Evolutionary conservation across 495 filamentous ascomycete species (phyloP), one percentile per base, ranked within the genome.

Genomic region (Aeminium ludgeri): DNA sequence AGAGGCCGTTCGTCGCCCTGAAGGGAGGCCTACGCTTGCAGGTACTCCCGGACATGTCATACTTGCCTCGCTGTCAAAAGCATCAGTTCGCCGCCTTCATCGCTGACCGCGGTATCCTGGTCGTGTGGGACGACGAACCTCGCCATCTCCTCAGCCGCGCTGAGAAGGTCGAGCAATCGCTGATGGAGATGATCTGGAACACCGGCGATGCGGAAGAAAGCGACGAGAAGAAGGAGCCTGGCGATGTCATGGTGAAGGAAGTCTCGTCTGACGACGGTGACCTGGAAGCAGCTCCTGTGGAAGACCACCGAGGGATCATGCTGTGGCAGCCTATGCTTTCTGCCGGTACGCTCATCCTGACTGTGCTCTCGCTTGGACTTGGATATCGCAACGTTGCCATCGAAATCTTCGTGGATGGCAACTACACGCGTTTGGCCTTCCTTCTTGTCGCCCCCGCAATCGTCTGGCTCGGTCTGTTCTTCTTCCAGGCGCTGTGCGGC

Each of bases 61-160:
- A 69, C 29, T 58, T 80, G 1, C 68, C 70, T 1, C 52, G 55
- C 12, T 71, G 69, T 36, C 66, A 75, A 52, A 74, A 74, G 49
- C 69, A 77, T 51, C 75, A 80, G 36, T 77, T 73, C 43, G 75
- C 72, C 11, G 75, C 75, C 27, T 78, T 80, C 49, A 71, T 78
- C 35, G 60, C 66, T 35, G 65, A 74, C 40, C 53, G 55, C 12
- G 57, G 60, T 20, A 57, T 75, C 3, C 51, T 80, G 13, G 60
- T 78, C 11, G 72, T 78, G 12, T 80, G 75, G 75, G 75, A 74
- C 32, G 75, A 80, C 43, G 67, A n/a, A n/a, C n/a, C n/a, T n/a
- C n/a, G n/a, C n/a, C n/a, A n/a, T n/a, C n/a, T n/a, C n/a, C n/a
- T n/a, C n/a, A n/a, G n/a, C n/a, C n/a, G n/a, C n/a, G n/a, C n/a